Evolutionary conservation across 2,329 filamentous ascomycete species (phyloP), one percentile per base, ranked within the genome.

Genomic region (Nemania sp.): DNA sequence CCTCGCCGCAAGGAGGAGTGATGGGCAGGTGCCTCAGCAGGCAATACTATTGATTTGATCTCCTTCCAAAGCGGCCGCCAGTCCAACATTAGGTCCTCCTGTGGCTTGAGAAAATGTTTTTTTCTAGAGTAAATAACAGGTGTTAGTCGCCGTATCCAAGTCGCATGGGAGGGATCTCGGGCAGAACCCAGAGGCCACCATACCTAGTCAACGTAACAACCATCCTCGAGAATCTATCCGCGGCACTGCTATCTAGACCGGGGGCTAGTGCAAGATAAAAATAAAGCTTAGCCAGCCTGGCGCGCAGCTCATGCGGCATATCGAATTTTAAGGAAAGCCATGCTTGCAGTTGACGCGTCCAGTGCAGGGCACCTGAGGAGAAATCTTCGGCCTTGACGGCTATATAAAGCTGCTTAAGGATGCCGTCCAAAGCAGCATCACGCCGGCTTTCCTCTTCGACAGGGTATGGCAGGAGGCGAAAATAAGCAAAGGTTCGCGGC

Each of bases 281-380:
- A 75, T 97, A 99, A 31, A 99, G 80, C 74, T 88, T 89, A 24
- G 94, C 89, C 24, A 99, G 82, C 72, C 84, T 90, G 43, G 91
- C 86, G 53, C 95, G 83, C 62, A 92, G 86, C 69, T 88, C 86
- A 65, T 90, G 85, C 42, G 91, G 90, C 70, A 96, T 91, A 75
- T 99, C 93, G 70, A 99, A 99, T 79, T 99, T 99, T 73, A 99
- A 84, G 49, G 88, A 89, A 62, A 99, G 80, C 94, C 95, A 99
- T 73, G 89, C 90, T 68, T 92, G 86, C 42, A 99, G 86, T 81
- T 99, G 94, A 63, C 93, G 86, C 14, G 94, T 97, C 94, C 94
- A 99, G 73, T 99, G 93, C 57, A 96, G 80, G 23, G 93, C 94
- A 28, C 94, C 94, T 0, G 93, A 90, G 20, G 89, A 87, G 73